phyloP scores from a whole-genome alignment of 495 filamentous ascomycete genomes.

The Penicillium arizonense region DNA sequence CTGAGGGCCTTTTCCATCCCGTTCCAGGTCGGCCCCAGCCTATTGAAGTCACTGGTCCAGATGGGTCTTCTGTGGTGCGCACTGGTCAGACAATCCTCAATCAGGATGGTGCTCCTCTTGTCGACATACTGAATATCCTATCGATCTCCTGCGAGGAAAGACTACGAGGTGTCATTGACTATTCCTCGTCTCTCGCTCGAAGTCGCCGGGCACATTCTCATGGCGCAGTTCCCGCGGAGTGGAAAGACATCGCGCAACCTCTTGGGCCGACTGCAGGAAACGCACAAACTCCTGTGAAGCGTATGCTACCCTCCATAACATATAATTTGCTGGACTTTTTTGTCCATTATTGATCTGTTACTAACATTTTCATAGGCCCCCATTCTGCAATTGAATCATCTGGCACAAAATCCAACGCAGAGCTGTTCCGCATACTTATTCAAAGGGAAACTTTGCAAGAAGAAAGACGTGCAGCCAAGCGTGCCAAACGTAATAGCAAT shows the following conservation, averaged over 20 bases:
- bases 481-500: conserved; percentile 44
- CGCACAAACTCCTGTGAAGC: conserved; percentile 57
- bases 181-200: conserved; percentile 61
- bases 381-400: conserved; percentile 20
- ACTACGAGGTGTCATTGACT: conserved; percentile 65
- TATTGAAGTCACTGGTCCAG: conserved; percentile 53
- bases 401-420: conserved; percentile 26
- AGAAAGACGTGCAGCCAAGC: conserved; percentile 51
- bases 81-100: conserved; percentile 63
- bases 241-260: conserved; percentile 61
- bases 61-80: conserved; percentile 55
- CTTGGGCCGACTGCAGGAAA: conserved; percentile 31
- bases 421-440: conserved; percentile 34
- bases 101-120: conserved; percentile 61
- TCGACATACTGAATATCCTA: conserved; percentile 72
- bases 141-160: conserved; percentile 75
- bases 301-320: conserved; percentile 38
- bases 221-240: conserved; percentile 67
- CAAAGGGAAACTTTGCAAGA: conserved; percentile 42
- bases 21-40: conserved; percentile 48
- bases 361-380: conserved; percentile 32
- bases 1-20: conserved; percentile 58
- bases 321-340: not conserved
- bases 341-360: not conserved
- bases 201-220: conserved; percentile 69